Evolutionary conservation across 441 rosid species (phyloP).

Genomic region (Adansonia grandidieri): DNA sequence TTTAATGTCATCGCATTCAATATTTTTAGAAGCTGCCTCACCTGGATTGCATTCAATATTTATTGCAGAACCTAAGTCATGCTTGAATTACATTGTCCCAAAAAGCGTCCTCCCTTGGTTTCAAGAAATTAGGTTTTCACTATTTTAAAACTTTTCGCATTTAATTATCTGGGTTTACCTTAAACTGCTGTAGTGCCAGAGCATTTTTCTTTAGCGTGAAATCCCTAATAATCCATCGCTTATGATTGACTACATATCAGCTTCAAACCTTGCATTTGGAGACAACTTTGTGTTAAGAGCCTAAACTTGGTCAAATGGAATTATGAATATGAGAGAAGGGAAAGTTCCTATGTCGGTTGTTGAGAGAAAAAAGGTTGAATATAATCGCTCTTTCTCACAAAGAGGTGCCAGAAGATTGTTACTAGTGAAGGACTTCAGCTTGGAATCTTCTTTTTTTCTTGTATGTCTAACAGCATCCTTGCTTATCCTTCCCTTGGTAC

Average conservation of each 20-base stretch:
- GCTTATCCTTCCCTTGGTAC: conserved; percentile 79
- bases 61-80: neutral
- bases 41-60: neutral
- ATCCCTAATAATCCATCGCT: neutral
- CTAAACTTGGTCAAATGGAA: neutral
- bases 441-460: conserved; percentile 65
- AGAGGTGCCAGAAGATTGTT: conserved; percentile 48
- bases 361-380: conserved; percentile 42
- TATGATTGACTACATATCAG: neutral
- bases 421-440: conserved; percentile 62
- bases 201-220: neutral
- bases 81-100: too few relatives aligned
- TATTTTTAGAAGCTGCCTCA: neutral
- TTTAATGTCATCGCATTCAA: neutral
- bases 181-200: neutral
- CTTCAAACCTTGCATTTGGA: neutral
- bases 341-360: conserved; percentile 24
- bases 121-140: neutral
- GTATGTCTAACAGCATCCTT: conserved; percentile 70
- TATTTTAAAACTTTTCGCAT: neutral
- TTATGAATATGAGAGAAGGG: conserved; percentile 54
- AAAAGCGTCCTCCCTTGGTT: neutral
- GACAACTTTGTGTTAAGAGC: neutral
- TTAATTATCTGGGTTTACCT: conserved; percentile 16
- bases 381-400: conserved; percentile 43